These are phyloP conservation scores for Incumbomyces delicatus DNA, from an alignment of 2,329 filamentous ascomycete species.

Conservation along the genomic window DNA sequence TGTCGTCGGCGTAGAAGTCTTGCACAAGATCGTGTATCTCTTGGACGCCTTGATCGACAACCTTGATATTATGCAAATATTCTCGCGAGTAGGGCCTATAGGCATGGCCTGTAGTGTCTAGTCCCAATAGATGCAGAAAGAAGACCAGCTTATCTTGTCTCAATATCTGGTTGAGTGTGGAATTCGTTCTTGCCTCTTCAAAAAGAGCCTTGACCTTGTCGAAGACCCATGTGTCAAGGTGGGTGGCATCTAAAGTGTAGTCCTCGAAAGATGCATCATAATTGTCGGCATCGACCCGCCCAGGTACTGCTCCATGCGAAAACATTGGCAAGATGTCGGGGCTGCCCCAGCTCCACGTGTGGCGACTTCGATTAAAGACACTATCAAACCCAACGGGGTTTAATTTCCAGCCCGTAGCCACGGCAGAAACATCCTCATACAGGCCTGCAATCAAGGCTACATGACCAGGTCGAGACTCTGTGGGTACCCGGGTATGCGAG, in stretches of 20 bases:
- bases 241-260: conserved; percentile 70
- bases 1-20: conserved; percentile 70
- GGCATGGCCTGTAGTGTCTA: conserved; percentile 81
- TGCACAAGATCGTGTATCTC: conserved; percentile 74
- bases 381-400: conserved; percentile 98
- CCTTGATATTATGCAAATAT: conserved; percentile 86
- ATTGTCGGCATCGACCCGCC: conserved; percentile 74
- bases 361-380: conserved; percentile 90
- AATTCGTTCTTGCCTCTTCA: conserved; percentile 64
- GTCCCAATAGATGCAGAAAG: conserved; percentile 82
- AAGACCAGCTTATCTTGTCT: conserved; percentile 83
- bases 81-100: conserved; percentile 90
- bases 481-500: conserved; percentile 92
- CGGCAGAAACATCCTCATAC: conserved; percentile 95
- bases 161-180: conserved; percentile 61
- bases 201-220: conserved; percentile 86
- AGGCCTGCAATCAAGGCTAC: conserved; percentile 92
- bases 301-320: conserved; percentile 77
- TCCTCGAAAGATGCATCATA: conserved; percentile 84
- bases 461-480: conserved; percentile 90
- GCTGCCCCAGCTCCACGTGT: conserved; percentile 99
- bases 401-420: conserved; percentile 95
- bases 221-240: conserved; percentile 91
- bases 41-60: conserved; percentile 83
- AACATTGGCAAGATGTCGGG: conserved; percentile 98